Base-by-base conservation (phyloP, 371 early-diverging fungal species). In the Circinella minor region DNA sequence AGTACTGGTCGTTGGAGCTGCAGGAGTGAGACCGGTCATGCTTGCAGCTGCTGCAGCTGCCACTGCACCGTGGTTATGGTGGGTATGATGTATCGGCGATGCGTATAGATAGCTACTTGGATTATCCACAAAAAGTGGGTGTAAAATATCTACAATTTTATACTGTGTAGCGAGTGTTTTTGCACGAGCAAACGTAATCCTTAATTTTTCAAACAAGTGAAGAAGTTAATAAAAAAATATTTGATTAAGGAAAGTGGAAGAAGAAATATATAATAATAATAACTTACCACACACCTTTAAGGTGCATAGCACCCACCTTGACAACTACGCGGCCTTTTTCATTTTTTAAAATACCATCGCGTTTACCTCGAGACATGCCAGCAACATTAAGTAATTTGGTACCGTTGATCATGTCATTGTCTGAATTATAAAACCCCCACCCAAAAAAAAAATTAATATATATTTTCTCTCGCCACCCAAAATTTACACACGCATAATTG, bases 301-400 rank as follows among this genome's bases (percentile, higher is more conserved):
- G 79, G 70, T 92, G 91, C 94, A 94, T 94, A 0, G 94, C 90
- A n/a, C 95, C 95, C 0, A 91, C 91, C 74, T 94, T 94, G 67
- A 94, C 91, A 4, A 94, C 95, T 6, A 89, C 88, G 51, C 95
- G 85, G 18, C 91, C 93, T 74, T 90, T 91, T 75, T 94, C 95
- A 63, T 92, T 92, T 76, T 94, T 94, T 27, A 94, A 81, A 61
- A 94, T 94, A 15, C 93, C 93, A 73, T 94, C 95, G 34, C 95
- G 83, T 77, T 92, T 93, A 57, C 95, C 95, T 20, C 95, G 91
- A 54, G 95, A 91, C 94, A 94, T 93, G 57, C 93, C 92, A 36
- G 90, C 89, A 11, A 94, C 93, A 79, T 94, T 94, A 14, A 94
- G 83, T 47, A 94, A 78, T 75, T 94, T 94, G 38, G 95, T 94